Conservation (phyloP, 495 filamentous ascomycete species). For the Talaromyces trachyspermus region DNA sequence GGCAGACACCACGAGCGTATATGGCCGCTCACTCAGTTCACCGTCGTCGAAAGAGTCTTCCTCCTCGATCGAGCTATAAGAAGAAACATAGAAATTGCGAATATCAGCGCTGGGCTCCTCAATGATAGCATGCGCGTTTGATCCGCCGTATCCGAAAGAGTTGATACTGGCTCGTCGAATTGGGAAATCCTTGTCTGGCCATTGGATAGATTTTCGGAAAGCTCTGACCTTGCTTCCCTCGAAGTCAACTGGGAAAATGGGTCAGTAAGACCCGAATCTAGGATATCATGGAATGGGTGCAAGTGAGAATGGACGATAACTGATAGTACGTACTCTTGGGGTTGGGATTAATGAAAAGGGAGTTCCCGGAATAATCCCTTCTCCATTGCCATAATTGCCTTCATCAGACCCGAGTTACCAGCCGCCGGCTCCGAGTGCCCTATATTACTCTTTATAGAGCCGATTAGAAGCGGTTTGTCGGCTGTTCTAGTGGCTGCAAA, state of each 20-base stretch:
- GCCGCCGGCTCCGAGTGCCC: constrained; percentile 20
- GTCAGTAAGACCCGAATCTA: no score
- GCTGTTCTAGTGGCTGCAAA: constrained; percentile 11
- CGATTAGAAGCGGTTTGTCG: constrained; percentile 16
- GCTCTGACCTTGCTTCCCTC: no score
- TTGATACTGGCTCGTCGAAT: constrained; percentile 31
- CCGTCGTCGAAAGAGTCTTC: constrained; percentile 8
- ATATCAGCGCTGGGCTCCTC: constrained; percentile 16
- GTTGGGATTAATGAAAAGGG: constrained; percentile 19
- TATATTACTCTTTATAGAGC: constrained; percentile 24
- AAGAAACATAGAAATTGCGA: constrained; percentile 7
- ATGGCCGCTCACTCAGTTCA: constrained; percentile 7
- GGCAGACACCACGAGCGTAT: constrained; percentile 21
- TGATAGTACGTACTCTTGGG: constrained; percentile 9
- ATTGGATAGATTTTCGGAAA: no score
- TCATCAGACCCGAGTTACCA: constrained; percentile 41
- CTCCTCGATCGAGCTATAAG: constrained; percentile 1
- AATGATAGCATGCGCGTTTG: constrained; percentile 38
- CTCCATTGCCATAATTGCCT: constrained; percentile 28
- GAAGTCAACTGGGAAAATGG: no score
- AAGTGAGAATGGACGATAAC: constrained; percentile 13
- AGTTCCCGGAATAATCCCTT: constrained; percentile 22
- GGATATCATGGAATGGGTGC: no score
- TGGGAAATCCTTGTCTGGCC: constrained; percentile 13
- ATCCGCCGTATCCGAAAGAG: constrained; percentile 44